Conservation (phyloP, 2,329 filamentous ascomycete genomes). For the Exophiala spinifera region DNA sequence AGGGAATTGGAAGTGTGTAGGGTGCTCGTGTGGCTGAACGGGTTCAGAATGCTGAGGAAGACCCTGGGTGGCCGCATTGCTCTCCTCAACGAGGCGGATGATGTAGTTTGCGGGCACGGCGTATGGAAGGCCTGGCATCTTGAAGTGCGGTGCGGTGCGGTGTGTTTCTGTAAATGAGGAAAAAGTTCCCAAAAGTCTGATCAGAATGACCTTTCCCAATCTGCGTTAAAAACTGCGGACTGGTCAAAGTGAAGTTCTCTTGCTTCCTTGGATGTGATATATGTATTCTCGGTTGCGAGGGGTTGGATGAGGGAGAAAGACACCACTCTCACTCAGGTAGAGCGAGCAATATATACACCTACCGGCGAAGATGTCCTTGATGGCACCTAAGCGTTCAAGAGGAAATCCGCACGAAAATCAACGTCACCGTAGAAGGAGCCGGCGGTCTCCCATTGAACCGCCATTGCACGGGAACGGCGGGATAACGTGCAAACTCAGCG, state of each 20-base stretch:
- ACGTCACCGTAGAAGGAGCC: neutral
- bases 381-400: neutral
- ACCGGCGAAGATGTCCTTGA: neutral
- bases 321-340: neutral
- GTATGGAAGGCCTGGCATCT: slow-evolving; percentile 20
- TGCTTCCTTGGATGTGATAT: too few relatives aligned
- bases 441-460: neutral
- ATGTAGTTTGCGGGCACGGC: slow-evolving; percentile 23
- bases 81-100: slow-evolving; percentile 21
- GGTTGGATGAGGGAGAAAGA: neutral
- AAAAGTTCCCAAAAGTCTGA: neutral
- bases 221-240: neutral
- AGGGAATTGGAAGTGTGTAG: slow-evolving; percentile 24
- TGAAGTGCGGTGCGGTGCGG: neutral
- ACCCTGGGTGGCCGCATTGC: neutral
- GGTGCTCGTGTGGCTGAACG: slow-evolving; percentile 20
- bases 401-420: neutral
- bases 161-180: too few relatives aligned
- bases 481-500: neutral
- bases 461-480: neutral
- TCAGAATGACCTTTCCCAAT: neutral
- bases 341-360: neutral
- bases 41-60: slow-evolving; percentile 7
- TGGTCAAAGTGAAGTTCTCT: too few relatives aligned
- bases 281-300: too few relatives aligned